Conservation (phyloP, 129 eudicot genomes). For the Lactuca sativa region DNA sequence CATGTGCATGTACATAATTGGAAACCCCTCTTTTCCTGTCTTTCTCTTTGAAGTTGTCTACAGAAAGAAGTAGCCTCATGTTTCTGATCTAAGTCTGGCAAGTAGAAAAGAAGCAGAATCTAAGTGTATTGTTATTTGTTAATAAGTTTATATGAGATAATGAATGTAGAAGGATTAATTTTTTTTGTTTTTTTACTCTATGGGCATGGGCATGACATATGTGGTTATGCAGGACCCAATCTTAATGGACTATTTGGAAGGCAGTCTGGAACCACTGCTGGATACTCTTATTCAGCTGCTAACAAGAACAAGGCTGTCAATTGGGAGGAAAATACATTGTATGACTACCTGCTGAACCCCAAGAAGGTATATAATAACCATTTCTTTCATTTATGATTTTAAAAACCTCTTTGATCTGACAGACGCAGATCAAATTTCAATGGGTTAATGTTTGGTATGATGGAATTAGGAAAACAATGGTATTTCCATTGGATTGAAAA, state of each 20-base stretch:
- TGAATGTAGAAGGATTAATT: neutral
- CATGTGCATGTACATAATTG: too few species aligned
- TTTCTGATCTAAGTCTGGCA: too few species aligned
- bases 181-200: neutral
- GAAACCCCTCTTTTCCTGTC: too few species aligned
- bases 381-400: neutral
- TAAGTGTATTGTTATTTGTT: too few species aligned
- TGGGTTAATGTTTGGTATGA: neutral
- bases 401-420: neutral
- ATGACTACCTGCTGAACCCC: constrained; percentile 80
- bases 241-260: constrained; percentile 85
- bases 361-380: constrained; percentile 58
- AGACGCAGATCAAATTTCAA: neutral
- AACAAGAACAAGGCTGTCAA: constrained; percentile 84
- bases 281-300: constrained; percentile 87
- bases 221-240: constrained; percentile 62
- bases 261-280: constrained; percentile 87
- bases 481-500: too few species aligned
- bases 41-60: too few species aligned
- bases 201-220: too few species aligned
- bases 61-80: too few species aligned
- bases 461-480: too few species aligned
- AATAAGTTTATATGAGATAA: too few species aligned
- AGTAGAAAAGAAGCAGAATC: too few species aligned
- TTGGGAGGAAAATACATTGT: constrained; percentile 75